These are phyloP conservation scores for Zygosaccharomyces pseudobailii DNA, from an alignment of 1,139 yeast genomes.

Conservation along the genomic window DNA sequence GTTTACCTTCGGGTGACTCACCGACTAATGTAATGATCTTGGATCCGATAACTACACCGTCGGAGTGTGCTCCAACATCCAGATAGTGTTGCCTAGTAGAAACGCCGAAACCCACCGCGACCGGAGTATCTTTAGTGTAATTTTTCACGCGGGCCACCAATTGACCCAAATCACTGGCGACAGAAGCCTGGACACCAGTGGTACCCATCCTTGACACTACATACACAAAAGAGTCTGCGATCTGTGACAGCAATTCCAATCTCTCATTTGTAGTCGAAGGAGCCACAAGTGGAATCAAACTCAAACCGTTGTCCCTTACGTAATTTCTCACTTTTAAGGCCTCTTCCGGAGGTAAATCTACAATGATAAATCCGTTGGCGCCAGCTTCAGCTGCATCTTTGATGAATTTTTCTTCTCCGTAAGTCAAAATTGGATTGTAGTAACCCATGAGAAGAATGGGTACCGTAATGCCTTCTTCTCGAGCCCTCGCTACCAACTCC, in stretches of 20 bases:
- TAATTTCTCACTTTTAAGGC: conserved; percentile 78
- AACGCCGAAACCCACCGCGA: conserved; percentile 97
- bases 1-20: conserved; percentile 55
- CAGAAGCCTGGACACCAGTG: conserved; percentile 74
- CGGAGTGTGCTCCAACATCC: conserved; percentile 73
- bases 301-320: conserved; percentile 64
- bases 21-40: conserved; percentile 68
- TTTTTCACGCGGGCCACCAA: conserved; percentile 72
- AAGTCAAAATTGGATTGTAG: conserved; percentile 87
- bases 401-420: conserved; percentile 82
- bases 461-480: conserved; percentile 75
- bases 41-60: conserved; percentile 95
- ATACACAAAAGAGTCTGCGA: conserved; percentile 92
- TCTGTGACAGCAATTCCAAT: conserved; percentile 65
- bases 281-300: conserved; percentile 90
- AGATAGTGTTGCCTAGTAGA: conserved; percentile 86
- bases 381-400: conserved; percentile 79
- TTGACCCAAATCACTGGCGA: conserved; percentile 60
- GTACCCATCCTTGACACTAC: conserved; percentile 98
- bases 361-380: conserved; percentile 90
- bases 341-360: conserved; percentile 97
- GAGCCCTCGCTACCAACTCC: conserved; percentile 68
- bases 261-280: conserved; percentile 94
- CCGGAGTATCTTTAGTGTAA: conserved; percentile 69
- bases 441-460: conserved; percentile 96